These are phyloP conservation scores for Lactarius quietus DNA, from an alignment of 768 basidiomycete species.

Conservation along the genomic window DNA sequence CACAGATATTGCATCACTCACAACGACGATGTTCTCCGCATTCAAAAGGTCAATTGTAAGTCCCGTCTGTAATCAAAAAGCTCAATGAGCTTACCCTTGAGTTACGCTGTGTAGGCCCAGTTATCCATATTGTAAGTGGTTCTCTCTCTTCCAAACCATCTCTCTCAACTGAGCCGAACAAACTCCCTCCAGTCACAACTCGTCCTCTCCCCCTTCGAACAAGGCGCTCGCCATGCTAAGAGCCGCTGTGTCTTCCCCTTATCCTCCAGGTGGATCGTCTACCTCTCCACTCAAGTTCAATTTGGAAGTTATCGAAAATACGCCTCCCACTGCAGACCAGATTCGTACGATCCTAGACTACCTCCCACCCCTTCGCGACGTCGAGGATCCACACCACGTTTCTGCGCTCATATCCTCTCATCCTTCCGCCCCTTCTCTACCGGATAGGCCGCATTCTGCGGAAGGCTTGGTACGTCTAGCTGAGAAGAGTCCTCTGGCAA, in stretches of 20 bases:
- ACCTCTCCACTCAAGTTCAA: conserved; percentile 61
- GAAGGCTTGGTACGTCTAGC: conserved; percentile 50
- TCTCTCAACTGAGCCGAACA: neutral
- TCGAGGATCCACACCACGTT: conserved; percentile 29
- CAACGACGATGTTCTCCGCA: conserved; percentile 21
- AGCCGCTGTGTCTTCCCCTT: conserved; percentile 55
- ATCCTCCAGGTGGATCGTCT: conserved; percentile 48
- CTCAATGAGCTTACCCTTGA: neutral
- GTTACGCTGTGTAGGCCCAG: conserved; percentile 13
- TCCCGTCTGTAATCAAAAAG: neutral
- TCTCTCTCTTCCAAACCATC: neutral
- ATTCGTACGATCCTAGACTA: conserved; percentile 64
- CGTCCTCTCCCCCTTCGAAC: conserved; percentile 60
- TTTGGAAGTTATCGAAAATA: conserved; percentile 65
- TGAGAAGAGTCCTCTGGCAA: conserved; percentile 49
- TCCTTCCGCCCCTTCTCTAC: conserved; percentile 41
- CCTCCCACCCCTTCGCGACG: conserved; percentile 38
- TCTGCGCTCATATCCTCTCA: conserved; percentile 59
- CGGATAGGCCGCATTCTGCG: conserved; percentile 39
- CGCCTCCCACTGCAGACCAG: conserved; percentile 64
- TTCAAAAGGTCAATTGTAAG: conserved; percentile 24
- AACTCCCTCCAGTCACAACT: conserved; percentile 49
- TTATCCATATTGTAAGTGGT: conserved; percentile 25
- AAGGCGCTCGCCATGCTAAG: conserved; percentile 59
- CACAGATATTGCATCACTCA: neutral